These are phyloP conservation scores for Paecilomyces dactylethromorphus DNA, from an alignment of 2,329 filamentous ascomycete species.

Conservation along the genomic window DNA sequence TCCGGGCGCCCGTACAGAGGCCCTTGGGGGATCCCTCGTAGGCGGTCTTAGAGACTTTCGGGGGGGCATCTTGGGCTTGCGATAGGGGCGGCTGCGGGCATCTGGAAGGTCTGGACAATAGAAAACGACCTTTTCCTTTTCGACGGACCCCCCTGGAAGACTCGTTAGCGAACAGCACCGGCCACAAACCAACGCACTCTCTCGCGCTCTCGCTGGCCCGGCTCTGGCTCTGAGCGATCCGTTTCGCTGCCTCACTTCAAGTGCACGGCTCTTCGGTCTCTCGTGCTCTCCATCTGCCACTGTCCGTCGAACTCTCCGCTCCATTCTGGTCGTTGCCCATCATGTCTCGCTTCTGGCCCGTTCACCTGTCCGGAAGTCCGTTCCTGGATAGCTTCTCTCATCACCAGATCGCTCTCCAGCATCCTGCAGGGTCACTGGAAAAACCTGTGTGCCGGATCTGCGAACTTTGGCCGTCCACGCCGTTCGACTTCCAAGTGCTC, in stretches of 20 bases:
- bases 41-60: neutral
- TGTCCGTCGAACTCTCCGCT: constrained; percentile 1
- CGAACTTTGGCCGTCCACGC: neutral
- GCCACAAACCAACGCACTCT: neutral
- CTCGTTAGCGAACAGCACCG: neutral
- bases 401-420: neutral
- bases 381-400: neutral
- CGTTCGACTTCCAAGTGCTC: neutral
- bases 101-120: neutral
- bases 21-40: neutral
- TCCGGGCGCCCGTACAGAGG: neutral
- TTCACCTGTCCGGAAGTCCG: neutral
- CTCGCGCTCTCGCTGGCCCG: constrained; percentile 14
- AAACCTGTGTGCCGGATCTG: neutral
- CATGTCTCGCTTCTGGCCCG: neutral
- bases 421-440: neutral
- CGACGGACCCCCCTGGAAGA: neutral
- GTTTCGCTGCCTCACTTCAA: constrained; percentile 34
- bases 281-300: neutral
- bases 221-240: constrained; percentile 19
- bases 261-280: constrained; percentile 6
- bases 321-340: neutral
- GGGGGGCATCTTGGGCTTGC: neutral
- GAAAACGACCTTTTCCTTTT: neutral
- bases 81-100: neutral